Percentiles rank a stretch among this genome's conserved stretches.
phyloP scores from a whole-genome alignment of 2,329 filamentous ascomycete species.

The Plenodomus lindquistii region DNA sequence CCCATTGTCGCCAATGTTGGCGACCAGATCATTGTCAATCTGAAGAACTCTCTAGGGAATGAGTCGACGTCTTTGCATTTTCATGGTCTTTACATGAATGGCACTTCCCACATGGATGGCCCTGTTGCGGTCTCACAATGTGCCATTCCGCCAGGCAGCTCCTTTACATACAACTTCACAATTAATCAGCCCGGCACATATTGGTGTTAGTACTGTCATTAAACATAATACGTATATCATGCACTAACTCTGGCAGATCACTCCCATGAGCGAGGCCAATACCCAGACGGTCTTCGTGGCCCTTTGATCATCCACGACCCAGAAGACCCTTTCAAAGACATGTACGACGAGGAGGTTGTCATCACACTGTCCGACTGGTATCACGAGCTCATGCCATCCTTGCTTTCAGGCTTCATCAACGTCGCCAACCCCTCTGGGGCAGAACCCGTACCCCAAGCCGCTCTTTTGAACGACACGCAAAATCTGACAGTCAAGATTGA shows the following conservation, averaged over 20 bases:
- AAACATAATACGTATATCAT: background rate
- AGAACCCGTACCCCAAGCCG: constrained; percentile 68
- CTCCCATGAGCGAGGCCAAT: constrained; percentile 64
- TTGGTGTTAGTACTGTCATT: constrained; percentile 51
- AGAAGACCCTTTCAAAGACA: constrained; percentile 54
- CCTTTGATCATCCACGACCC: constrained; percentile 68
- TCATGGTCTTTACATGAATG: constrained; percentile 78
- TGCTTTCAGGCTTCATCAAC: constrained; percentile 51
- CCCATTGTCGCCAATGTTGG: constrained; percentile 74
- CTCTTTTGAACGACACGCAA: constrained; percentile 66
- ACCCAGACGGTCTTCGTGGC: constrained; percentile 70
- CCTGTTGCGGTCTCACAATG: constrained; percentile 64
- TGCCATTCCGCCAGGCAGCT: constrained; percentile 62
- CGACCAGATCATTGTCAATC: constrained; percentile 70
- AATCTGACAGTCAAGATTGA: constrained; percentile 50
- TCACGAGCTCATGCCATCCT: constrained; percentile 59
- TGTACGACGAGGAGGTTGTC: constrained; percentile 64
- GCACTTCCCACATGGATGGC: constrained; percentile 75
- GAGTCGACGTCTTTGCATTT: constrained; percentile 71
- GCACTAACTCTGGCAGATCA: constrained; percentile 51
- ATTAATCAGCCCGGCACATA: constrained; percentile 59
- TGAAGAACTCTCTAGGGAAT: constrained; percentile 69
- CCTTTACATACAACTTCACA: constrained; percentile 63
- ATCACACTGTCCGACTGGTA: constrained; percentile 76
- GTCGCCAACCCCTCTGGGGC: constrained; percentile 60